These are phyloP conservation scores for Aspergillus sojae DNA, from an alignment of 2,329 filamentous ascomycete species.

Conservation along the genomic window DNA sequence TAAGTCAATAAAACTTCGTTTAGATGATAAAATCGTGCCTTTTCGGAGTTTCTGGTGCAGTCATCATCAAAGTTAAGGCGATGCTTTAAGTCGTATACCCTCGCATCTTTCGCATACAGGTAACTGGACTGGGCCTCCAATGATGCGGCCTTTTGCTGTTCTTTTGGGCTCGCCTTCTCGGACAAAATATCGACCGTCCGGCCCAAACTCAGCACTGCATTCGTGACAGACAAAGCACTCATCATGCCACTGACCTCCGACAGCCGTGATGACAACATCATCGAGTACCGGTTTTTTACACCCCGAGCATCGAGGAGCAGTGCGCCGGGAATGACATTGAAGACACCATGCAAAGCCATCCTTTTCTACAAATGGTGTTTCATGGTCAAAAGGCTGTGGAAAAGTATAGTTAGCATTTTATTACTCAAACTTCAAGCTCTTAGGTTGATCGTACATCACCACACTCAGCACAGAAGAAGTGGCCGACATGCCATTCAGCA, in stretches of 20 bases:
- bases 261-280: constrained; percentile 82
- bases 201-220: constrained; percentile 60
- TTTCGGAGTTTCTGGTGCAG: neutral
- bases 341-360: constrained; percentile 98
- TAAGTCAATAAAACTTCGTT: neutral
- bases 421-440: neutral
- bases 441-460: constrained; percentile 64
- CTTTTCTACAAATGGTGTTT: constrained; percentile 88
- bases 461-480: constrained; percentile 99
- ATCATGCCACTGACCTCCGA: constrained; percentile 92
- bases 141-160: constrained; percentile 50
- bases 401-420: constrained; percentile 17
- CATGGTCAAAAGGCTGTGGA: constrained; percentile 57
- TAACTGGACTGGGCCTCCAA: constrained; percentile 54
- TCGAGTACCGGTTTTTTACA: constrained; percentile 86
- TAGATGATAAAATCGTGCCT: neutral
- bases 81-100: constrained; percentile 64
- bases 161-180: constrained; percentile 54
- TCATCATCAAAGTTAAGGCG: constrained; percentile 15
- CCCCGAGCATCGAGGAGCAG: constrained; percentile 83
- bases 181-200: constrained; percentile 66
- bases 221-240: constrained; percentile 83
- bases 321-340: constrained; percentile 86
- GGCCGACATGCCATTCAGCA: constrained; percentile 93
- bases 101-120: constrained; percentile 67